Percentiles rank a stretch among this genome's conserved stretches.
Conservation (phyloP, 305 asterid species). For the Nicotiana rustica region DNA sequence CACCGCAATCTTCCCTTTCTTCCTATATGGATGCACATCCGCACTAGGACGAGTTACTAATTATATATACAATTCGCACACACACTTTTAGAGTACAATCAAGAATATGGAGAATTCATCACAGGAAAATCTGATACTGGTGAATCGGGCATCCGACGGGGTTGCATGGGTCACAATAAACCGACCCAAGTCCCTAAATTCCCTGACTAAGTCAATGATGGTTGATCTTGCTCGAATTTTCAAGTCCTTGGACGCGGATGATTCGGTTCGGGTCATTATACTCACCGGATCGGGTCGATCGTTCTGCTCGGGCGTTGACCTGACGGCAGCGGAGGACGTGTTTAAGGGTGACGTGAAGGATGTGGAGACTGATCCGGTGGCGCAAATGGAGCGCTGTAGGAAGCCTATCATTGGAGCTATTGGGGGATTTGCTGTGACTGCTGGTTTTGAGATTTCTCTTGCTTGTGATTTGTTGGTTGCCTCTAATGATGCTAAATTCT, state of each 20-base stretch:
- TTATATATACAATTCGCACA: neutral
- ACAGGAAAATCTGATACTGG: conserved; percentile 64
- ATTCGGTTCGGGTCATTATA: conserved; percentile 70
- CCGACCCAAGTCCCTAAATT: conserved; percentile 85
- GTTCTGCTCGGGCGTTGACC: conserved; percentile 92
- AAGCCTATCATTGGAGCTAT: conserved; percentile 93
- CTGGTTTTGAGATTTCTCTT: conserved; percentile 90
- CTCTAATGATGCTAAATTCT: conserved; percentile 82
- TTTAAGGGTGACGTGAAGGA: conserved; percentile 89
- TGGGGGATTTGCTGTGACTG: conserved; percentile 90
- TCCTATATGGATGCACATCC: neutral
- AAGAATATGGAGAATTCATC: conserved; percentile 45
- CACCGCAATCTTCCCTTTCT: neutral
- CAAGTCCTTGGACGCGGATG: conserved; percentile 62
- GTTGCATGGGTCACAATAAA: conserved; percentile 70
- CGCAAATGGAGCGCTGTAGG: conserved; percentile 82
- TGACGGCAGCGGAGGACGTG: conserved; percentile 90
- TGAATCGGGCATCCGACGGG: conserved; percentile 63
- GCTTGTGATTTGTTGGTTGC: conserved; percentile 93
- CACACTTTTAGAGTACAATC: neutral
- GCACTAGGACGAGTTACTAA: neutral
- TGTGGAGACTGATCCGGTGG: conserved; percentile 73
- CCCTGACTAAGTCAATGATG: conserved; percentile 77
- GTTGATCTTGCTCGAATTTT: conserved; percentile 64
- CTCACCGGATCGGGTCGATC: conserved; percentile 84